A percentile compares a stretch with the other conserved stretches of the same genome.
Evolutionary conservation across 2,329 filamentous ascomycete genomes (phyloP).

Genomic region (Tolypocladium tropicale): DNA sequence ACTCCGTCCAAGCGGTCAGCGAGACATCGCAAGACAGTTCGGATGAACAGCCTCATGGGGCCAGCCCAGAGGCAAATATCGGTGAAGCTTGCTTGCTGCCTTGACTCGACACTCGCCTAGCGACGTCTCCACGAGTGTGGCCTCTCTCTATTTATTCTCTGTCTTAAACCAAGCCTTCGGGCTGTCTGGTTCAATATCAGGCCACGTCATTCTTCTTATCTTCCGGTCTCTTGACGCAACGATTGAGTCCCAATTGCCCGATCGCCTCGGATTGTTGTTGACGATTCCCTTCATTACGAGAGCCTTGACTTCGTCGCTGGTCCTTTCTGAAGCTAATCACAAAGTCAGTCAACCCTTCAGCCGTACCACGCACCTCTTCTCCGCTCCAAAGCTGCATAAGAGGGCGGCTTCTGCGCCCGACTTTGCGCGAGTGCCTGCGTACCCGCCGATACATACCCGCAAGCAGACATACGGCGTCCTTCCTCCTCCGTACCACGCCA

Average conservation of each 20-base stretch:
- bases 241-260: not conserved
- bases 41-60: not conserved
- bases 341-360: constrained; percentile 5
- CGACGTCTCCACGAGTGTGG: not conserved
- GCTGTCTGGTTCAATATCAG: not conserved
- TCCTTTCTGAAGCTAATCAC: constrained; percentile 6
- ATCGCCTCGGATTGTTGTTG: not conserved
- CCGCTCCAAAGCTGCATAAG: constrained; percentile 29
- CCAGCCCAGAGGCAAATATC: not conserved
- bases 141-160: not conserved
- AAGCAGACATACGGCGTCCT: constrained; percentile 8
- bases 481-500: constrained; percentile 7
- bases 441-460: not conserved
- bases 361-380: constrained; percentile 5
- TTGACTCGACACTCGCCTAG: not conserved
- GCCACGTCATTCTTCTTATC: not conserved
- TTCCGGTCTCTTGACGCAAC: not conserved
- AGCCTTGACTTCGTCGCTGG: not conserved
- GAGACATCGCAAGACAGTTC: not conserved
- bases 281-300: not conserved
- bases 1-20: not conserved
- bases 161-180: not conserved
- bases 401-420: constrained; percentile 39
- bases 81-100: not conserved
- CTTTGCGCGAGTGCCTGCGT: constrained; percentile 18